Evolutionary conservation across 441 rosid genomes (phyloP), one percentile per base, ranked within the genome.

Genomic region (Monsonia emarginata): DNA sequence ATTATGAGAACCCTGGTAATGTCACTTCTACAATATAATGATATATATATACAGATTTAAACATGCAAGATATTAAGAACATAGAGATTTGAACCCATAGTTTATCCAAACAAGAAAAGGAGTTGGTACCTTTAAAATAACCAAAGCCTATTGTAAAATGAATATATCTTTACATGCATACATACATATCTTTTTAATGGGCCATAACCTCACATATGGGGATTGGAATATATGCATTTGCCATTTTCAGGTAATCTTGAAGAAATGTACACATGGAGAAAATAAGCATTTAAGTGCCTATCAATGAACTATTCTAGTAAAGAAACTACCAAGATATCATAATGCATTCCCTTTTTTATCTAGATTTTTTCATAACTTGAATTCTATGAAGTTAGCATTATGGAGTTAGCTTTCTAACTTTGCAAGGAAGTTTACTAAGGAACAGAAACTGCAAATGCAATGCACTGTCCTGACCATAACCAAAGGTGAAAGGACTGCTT

Each of bases 1-100:
- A 62, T 61, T 2, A 8, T 4, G 61, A 5, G 50, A 58, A 52
- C 25, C 50, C 22, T 66, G 40, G 69, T 63, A 70, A 50, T 65
- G 61, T 61, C 67, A 61, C 19, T 26, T 57, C 22, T 2, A 52
- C 2, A 34, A 25, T 3, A 36, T 28, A 27, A 26, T n/a, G 28
- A 60, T 52, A 68, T 32, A n/a, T 9, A 10, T n/a, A n/a, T n/a
- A 22, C 38, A 16, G 42, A 40, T n/a, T n/a, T 1, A 36, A 27
- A 63, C 18, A 24, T n/a, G n/a, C 38, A 32, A 22, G 14, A 9
- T 19, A 30, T 21, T 7, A 19, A 10, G 24, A 7, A 46, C 30
- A n/a, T n/a, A 10, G 16, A 11, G 42, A 19, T 11, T 68, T 11
- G 59, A 61, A 68, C 28, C 60, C 65, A 74, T 1, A 1, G 46